phyloP scores from a whole-genome alignment of 768 basidiomycete genomes.

The Lactifluus rugatus region DNA sequence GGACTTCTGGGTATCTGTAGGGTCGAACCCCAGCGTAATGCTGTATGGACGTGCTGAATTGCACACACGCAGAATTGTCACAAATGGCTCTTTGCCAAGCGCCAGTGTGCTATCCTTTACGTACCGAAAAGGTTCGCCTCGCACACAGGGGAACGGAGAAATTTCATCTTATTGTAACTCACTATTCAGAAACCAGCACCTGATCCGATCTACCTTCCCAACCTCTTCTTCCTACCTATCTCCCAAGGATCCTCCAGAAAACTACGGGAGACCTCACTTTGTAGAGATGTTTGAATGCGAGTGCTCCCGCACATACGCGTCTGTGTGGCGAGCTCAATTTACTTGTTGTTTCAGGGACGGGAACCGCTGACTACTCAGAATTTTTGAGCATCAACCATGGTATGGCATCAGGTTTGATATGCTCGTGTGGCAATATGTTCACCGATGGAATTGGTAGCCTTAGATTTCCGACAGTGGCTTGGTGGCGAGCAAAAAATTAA shows the following conservation, averaged over 20 bases:
- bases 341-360: slow-evolving; percentile 40
- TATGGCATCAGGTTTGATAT: slow-evolving; percentile 21
- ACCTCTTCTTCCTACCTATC: slow-evolving; percentile 45
- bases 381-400: slow-evolving; percentile 47
- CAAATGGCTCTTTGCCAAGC: slow-evolving; percentile 74
- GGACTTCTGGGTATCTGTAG: slow-evolving; percentile 73
- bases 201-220: slow-evolving; percentile 51
- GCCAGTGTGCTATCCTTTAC: slow-evolving; percentile 62
- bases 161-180: background rate
- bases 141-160: too few relatives aligned
- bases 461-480: slow-evolving; percentile 61
- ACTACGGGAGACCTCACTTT: slow-evolving; percentile 30
- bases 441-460: slow-evolving; percentile 33
- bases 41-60: background rate
- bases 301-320: slow-evolving; percentile 21
- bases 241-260: slow-evolving; percentile 30
- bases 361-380: slow-evolving; percentile 48
- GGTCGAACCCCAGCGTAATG: slow-evolving; percentile 19
- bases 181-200: slow-evolving; percentile 49
- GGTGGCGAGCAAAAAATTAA: slow-evolving; percentile 71
- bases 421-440: background rate
- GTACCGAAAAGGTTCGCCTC: slow-evolving; percentile 49
- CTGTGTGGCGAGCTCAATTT: background rate
- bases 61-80: slow-evolving; percentile 54
- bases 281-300: slow-evolving; percentile 43